Percentiles rank a stretch among this genome's conserved stretches.
These are phyloP conservation scores for Hypoxylon rickii DNA, from an alignment of 495 filamentous ascomycete genomes.

Conservation along the genomic window DNA sequence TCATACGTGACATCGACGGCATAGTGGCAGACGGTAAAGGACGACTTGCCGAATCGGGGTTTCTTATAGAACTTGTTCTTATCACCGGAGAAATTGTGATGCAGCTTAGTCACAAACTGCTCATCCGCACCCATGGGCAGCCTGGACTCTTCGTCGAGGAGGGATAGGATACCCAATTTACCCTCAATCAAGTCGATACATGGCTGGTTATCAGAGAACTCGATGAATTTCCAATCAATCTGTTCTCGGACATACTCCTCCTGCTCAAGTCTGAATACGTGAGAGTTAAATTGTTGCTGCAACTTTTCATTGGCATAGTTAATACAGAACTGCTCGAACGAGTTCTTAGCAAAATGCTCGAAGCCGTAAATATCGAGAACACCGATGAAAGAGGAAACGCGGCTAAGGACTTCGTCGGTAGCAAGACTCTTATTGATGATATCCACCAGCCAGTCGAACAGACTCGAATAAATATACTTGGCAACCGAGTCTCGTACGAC, in stretches of 20 bases:
- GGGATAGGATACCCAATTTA: constrained; percentile 88
- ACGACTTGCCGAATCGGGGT: constrained; percentile 93
- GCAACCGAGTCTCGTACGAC: constrained; percentile 98
- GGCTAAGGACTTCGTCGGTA: constrained; percentile 80
- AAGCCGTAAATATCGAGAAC: constrained; percentile 99
- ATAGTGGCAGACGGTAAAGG: constrained; percentile 99
- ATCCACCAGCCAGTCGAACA: constrained; percentile 99
- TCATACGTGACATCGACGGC: constrained; percentile 98
- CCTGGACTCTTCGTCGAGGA: constrained; percentile 95
- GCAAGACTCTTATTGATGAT: constrained; percentile 90
- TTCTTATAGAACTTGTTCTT: constrained; percentile 99
- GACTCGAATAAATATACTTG: constrained; percentile 97
- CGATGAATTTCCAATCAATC: constrained; percentile 99
- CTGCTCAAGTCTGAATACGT: constrained; percentile 99
- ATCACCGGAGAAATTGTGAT: constrained; percentile 87
- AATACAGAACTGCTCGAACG: constrained; percentile 99
- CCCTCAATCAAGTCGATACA: constrained; percentile 99
- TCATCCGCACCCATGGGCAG: constrained; percentile 97
- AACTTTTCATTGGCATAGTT: constrained; percentile 99
- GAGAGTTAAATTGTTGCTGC: constrained; percentile 99
- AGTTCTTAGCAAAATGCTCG: constrained; percentile 99
- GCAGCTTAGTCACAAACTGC: constrained; percentile 95
- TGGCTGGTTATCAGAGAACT: constrained; percentile 99
- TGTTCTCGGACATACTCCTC: constrained; percentile 96
- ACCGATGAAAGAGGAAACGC: constrained; percentile 93